Evolutionary conservation across 345 rosid genomes (phyloP), one percentile per base, ranked within the genome.

Genomic region (sweet orange (Citrus sinensis)): DNA sequence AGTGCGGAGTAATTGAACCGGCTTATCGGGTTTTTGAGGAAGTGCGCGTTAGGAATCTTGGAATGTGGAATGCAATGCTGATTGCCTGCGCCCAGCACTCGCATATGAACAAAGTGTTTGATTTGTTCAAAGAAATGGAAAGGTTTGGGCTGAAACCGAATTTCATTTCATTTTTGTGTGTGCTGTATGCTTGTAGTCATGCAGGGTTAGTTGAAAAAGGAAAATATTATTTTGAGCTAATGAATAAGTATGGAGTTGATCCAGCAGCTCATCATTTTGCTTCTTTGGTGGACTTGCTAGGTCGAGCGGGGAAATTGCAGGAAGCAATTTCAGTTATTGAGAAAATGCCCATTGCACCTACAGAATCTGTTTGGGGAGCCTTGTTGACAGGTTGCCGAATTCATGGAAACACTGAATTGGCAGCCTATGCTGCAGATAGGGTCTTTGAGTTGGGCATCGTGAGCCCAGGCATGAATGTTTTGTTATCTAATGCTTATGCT

Each of bases 101-200:
- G 0, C 92, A 89, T 64, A 84, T 88, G 0, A 73, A 76, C 69
- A 68, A 78, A 80, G 90, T 82, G 7, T 87, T 95, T 6, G 74
- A 74, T 75, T 83, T 92, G 85, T 95, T 92, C 77, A 86, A 86
- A 7, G 82, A 79, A 76, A 87, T 95, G 94, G 86, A 88, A 80
- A 77, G 14, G 22, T 71, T 73, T 56, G 87, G 96, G 59, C 72
- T 88, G 81, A 90, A 83, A 82, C 97, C 98, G 0, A 93, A 95
- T 83, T 95, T 91, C 82, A 91, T 95, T 19, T 88, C 98, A 22
- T 95, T 92, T 81, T 78, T 93, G 80, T 83, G 90, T 51, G 49
- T 93, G 61, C 91, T 95, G 17, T 91, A 92, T 83, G 97, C 98
- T 79, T 93, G 99, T 78, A 95, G 98, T 82, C 99, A 95, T 24